phyloP scores from a whole-genome alignment of 2,329 filamentous ascomycete species.

The Truncatella angustata region DNA sequence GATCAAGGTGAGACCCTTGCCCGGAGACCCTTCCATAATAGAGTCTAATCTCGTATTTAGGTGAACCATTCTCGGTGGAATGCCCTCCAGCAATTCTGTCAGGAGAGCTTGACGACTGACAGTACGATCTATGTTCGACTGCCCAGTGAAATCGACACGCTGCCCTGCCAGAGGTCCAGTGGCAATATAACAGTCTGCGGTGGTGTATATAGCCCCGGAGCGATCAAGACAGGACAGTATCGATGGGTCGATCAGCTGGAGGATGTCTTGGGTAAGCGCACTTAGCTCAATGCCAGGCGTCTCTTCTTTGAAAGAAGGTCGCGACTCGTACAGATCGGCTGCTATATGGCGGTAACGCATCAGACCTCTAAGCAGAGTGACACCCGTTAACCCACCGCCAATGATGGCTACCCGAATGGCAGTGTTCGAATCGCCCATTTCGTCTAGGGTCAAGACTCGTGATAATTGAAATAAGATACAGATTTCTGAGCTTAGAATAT shows the following conservation, averaged over 20 bases:
- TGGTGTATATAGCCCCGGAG: constrained; percentile 23
- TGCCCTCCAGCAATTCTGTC: constrained; percentile 21
- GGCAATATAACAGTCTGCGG: constrained; percentile 18
- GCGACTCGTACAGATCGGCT: constrained; percentile 27
- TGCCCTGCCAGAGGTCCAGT: constrained; percentile 21
- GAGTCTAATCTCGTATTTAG: constrained; percentile 21
- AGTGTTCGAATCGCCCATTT: constrained; percentile 19
- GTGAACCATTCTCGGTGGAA: constrained; percentile 25
- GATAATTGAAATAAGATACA: background rate
- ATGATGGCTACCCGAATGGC: constrained; percentile 28
- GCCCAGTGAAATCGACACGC: constrained; percentile 13
- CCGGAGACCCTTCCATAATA: constrained; percentile 17
- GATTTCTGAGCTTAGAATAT: background rate
- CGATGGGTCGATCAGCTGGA: constrained; percentile 23
- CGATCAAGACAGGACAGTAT: constrained; percentile 22
- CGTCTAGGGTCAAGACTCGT: background rate
- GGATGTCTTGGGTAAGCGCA: constrained; percentile 16
- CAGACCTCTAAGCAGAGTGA: constrained; percentile 23
- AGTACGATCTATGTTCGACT: constrained; percentile 14
- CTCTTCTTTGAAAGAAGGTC: constrained; percentile 22
- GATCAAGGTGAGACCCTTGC: constrained; percentile 16
- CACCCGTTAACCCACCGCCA: constrained; percentile 25
- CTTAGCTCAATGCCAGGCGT: constrained; percentile 20
- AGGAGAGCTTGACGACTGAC: constrained; percentile 26
- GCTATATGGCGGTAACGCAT: constrained; percentile 25